Evolutionary conservation across 2,329 filamentous ascomycete genomes (phyloP).

Genomic region (Sporothrix pseudoabietina): DNA sequence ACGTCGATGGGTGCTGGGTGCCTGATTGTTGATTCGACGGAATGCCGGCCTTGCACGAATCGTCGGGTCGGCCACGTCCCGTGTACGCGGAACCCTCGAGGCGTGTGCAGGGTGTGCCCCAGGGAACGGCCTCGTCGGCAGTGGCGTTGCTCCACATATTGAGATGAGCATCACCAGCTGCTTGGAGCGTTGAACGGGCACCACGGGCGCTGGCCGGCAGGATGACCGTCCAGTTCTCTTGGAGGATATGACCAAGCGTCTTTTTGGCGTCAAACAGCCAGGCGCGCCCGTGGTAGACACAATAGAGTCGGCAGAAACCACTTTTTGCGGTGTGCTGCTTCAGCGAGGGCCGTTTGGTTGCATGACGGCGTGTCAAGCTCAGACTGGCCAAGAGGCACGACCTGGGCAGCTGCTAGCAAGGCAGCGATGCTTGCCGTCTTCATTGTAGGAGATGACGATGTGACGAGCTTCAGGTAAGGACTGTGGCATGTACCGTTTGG

Average conservation of each 20-base stretch:
- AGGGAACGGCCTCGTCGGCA: slow-evolving; percentile 40
- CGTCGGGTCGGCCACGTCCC: slow-evolving; percentile 29
- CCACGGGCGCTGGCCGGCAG: slow-evolving; percentile 36
- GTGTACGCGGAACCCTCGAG: slow-evolving; percentile 39
- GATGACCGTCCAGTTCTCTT: slow-evolving; percentile 41
- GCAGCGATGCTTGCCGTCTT: neutral
- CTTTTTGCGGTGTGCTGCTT: slow-evolving; percentile 7
- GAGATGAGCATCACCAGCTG: slow-evolving; percentile 42
- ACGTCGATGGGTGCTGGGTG: slow-evolving; percentile 36
- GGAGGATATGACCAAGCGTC: slow-evolving; percentile 39
- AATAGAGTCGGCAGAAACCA: slow-evolving; percentile 38
- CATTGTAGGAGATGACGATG: neutral
- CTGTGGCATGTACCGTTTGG: neutral
- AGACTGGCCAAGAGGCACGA: neutral
- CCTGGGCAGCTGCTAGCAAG: neutral
- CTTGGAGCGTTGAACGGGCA: slow-evolving; percentile 37
- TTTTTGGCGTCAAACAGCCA: slow-evolving; percentile 43
- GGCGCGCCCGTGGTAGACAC: slow-evolving; percentile 40
- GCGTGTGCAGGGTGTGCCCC: slow-evolving; percentile 44
- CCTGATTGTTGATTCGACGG: slow-evolving; percentile 35
- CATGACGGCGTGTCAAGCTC: neutral
- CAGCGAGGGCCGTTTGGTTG: slow-evolving; percentile 23
- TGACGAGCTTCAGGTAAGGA: neutral
- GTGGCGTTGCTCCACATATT: slow-evolving; percentile 42
- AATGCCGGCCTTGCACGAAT: slow-evolving; percentile 38